Conservation (phyloP, 2,329 filamentous ascomycete species). For the Fusarium bactridioides region DNA sequence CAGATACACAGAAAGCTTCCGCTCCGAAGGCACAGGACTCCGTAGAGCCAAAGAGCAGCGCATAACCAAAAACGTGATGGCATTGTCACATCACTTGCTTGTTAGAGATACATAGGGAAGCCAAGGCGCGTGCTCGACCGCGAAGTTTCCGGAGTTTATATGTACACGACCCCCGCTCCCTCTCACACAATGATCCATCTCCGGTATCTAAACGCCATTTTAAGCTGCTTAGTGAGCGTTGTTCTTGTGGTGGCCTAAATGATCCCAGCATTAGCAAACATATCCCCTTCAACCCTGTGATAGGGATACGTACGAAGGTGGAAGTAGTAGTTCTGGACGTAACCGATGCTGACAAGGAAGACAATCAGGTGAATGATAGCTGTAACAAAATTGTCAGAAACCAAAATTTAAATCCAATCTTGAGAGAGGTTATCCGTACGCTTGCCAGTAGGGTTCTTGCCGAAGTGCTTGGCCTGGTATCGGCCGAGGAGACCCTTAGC, state of each 20-base stretch:
- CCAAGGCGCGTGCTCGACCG: constrained; percentile 49
- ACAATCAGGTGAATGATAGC: constrained; percentile 89
- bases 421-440: constrained; percentile 67
- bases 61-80: constrained; percentile 13
- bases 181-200: constrained; percentile 37
- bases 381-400: constrained; percentile 51
- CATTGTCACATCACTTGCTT: constrained; percentile 42
- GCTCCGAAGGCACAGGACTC: background rate
- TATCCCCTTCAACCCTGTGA: background rate
- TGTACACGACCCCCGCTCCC: constrained; percentile 50
- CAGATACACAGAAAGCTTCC: background rate
- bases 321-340: constrained; percentile 99
- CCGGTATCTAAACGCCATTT: constrained; percentile 25
- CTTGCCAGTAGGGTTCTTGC: constrained; percentile 87
- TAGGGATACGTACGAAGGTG: constrained; percentile 83
- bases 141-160: constrained; percentile 49
- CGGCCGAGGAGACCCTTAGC: constrained; percentile 82
- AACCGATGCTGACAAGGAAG: constrained; percentile 81
- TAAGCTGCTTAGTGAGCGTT: constrained; percentile 82
- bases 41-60: background rate
- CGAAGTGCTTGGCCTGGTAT: constrained; percentile 94
- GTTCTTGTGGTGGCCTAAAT: constrained; percentile 98
- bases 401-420: constrained; percentile 37
- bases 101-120: constrained; percentile 48
- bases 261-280: constrained; percentile 25